Evolutionary conservation across 1,284 basidiomycete species (phyloP).

Genomic region (Vanrija pseudolonga): DNA sequence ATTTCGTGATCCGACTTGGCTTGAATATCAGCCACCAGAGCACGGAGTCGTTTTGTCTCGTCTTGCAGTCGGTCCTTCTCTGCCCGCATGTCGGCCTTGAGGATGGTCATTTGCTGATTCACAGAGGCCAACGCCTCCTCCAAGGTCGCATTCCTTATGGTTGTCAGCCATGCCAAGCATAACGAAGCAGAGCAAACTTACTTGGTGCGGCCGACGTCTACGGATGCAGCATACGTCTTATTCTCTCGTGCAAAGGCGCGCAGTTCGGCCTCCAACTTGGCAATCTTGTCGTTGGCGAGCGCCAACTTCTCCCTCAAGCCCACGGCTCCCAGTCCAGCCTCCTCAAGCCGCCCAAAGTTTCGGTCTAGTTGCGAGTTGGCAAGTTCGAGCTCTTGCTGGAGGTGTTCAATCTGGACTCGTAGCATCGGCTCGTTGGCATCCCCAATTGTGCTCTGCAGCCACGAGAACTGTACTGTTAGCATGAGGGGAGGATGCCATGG

Average conservation of each 20-base stretch:
- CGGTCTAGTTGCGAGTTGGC: constrained; percentile 51
- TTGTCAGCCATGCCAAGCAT: background rate
- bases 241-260: constrained; percentile 22
- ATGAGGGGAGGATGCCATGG: background rate
- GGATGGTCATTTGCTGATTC: constrained; percentile 29
- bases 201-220: constrained; percentile 1
- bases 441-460: constrained; percentile 42
- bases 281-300: constrained; percentile 39
- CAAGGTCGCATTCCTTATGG: constrained; percentile 18
- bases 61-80: constrained; percentile 30
- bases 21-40: constrained; percentile 19
- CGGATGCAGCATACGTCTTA: constrained; percentile 22
- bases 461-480: constrained; percentile 33
- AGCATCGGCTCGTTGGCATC: constrained; percentile 45
- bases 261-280: constrained; percentile 46
- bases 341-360: constrained; percentile 51
- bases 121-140: constrained; percentile 27
- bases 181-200: background rate
- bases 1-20: constrained; percentile 21
- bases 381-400: constrained; percentile 47
- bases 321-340: constrained; percentile 47
- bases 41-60: constrained; percentile 30
- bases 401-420: constrained; percentile 46
- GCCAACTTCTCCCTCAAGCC: constrained; percentile 49
- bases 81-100: constrained; percentile 24